phyloP scores from a whole-genome alignment of 768 basidiomycete genomes.

The Boletales sp. region DNA sequence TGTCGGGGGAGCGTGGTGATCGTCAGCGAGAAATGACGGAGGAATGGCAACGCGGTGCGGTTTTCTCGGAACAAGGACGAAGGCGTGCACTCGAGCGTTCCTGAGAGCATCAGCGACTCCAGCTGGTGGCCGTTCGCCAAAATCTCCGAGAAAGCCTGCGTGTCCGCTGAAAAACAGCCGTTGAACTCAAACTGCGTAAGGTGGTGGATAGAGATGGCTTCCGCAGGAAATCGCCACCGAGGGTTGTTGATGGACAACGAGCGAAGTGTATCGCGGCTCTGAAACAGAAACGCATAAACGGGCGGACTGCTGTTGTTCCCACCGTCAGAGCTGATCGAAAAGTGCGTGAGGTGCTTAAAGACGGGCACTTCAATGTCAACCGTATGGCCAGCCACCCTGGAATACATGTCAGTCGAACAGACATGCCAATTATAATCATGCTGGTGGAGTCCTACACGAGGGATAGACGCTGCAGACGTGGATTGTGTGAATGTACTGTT shows the following conservation, averaged over 20 bases:
- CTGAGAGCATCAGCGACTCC: conserved; percentile 55
- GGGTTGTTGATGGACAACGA: conserved; percentile 52
- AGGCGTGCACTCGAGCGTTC: conserved; percentile 48
- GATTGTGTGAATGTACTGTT: conserved; percentile 48
- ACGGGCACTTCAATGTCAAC: conserved; percentile 46
- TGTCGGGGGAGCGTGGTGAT: conserved; percentile 43
- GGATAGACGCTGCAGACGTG: conserved; percentile 54
- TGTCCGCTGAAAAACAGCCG: conserved; percentile 49
- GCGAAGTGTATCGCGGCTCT: conserved; percentile 51
- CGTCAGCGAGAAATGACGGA: conserved; percentile 60
- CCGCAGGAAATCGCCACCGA: conserved; percentile 54
- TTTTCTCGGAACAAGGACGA: conserved; percentile 49
- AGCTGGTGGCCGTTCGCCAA: conserved; percentile 60
- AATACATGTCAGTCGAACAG: neutral
- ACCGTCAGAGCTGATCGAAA: conserved; percentile 49
- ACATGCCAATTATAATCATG: neutral
- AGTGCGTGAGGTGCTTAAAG: conserved; percentile 55
- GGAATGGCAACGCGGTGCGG: conserved; percentile 50
- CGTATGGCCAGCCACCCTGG: conserved; percentile 35
- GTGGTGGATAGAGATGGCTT: conserved; percentile 54
- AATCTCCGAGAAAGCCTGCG: conserved; percentile 55
- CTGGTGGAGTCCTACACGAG: conserved; percentile 39
- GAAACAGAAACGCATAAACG: conserved; percentile 46
- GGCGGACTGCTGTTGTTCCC: conserved; percentile 31
- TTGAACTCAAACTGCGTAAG: conserved; percentile 62